These are phyloP conservation scores for Neonectria coccinea DNA, from an alignment of 2,329 filamentous ascomycete genomes.

Conservation along the genomic window DNA sequence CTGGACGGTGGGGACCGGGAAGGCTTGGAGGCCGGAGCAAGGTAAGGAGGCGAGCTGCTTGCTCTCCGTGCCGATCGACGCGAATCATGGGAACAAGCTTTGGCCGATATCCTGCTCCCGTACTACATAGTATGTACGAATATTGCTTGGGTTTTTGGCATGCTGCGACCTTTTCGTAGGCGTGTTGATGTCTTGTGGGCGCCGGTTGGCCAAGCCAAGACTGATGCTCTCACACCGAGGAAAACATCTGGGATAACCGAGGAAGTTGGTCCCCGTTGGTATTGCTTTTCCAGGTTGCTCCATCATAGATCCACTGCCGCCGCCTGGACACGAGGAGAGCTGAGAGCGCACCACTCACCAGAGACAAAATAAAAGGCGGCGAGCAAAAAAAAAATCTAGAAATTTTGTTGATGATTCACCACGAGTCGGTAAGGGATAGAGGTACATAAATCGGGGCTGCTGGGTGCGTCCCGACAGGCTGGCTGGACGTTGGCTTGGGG, in stretches of 20 bases:
- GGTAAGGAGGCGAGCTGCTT: slow-evolving; percentile 16
- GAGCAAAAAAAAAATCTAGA: slow-evolving; percentile 22
- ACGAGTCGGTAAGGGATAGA: slow-evolving; percentile 14
- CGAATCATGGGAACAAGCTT: slow-evolving; percentile 20
- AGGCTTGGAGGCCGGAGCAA: slow-evolving; percentile 18
- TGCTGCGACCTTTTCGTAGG: slow-evolving; percentile 20
- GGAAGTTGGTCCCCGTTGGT: slow-evolving; percentile 21
- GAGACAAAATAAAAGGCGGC: slow-evolving; percentile 26
- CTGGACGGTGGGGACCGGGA: slow-evolving; percentile 33
- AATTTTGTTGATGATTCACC: slow-evolving; percentile 33
- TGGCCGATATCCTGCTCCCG: slow-evolving; percentile 11
- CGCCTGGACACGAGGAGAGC: slow-evolving; percentile 22
- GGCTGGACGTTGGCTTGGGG: slow-evolving; percentile 31
- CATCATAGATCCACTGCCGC: slow-evolving; percentile 27
- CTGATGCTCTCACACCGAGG: slow-evolving; percentile 8
- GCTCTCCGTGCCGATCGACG: slow-evolving; percentile 15
- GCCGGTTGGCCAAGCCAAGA: background rate
- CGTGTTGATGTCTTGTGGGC: background rate
- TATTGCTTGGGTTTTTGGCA: background rate
- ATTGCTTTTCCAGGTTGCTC: slow-evolving; percentile 29
- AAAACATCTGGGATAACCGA: slow-evolving; percentile 26
- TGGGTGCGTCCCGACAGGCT: slow-evolving; percentile 49
- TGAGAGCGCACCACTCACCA: slow-evolving; percentile 12
- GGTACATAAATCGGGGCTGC: slow-evolving; percentile 33
- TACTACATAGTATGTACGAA: background rate